Evolutionary conservation across 129 eudicot genomes (phyloP).

Genomic region (Kitagawia praeruptora): DNA sequence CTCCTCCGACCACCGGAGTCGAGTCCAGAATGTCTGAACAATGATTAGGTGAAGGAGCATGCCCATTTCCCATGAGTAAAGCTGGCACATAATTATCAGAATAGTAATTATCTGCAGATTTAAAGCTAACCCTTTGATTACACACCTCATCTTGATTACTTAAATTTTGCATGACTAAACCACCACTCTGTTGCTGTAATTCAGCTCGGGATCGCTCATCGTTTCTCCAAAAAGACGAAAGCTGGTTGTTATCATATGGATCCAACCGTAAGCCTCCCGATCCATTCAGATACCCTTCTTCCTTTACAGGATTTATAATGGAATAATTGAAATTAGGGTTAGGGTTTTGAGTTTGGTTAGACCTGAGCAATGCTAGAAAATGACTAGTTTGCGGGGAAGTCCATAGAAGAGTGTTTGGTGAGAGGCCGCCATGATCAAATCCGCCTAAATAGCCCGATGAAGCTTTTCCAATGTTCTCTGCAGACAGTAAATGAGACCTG

Average conservation of each 20-base stretch:
- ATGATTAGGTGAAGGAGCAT: conserved; percentile 25
- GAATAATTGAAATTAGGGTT: conserved; percentile 25
- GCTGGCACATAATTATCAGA: conserved; percentile 29
- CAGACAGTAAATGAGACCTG: conserved; percentile 16
- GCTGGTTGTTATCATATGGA: conserved; percentile 17
- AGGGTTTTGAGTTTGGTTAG: conserved; percentile 49
- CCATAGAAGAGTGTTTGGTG: conserved; percentile 47
- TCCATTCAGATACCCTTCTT: conserved; percentile 35
- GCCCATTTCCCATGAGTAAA: conserved; percentile 36
- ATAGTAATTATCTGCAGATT: conserved; percentile 29
- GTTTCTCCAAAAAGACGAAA: conserved; percentile 40
- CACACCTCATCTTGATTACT: conserved; percentile 26
- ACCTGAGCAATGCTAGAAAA: conserved; percentile 56
- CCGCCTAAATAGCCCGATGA: conserved; percentile 20
- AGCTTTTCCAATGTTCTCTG: conserved; percentile 43
- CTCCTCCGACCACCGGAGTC: conserved; percentile 47
- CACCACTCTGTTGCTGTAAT: conserved; percentile 41
- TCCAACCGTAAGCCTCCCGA: conserved; percentile 38
- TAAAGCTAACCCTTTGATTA: conserved; percentile 39
- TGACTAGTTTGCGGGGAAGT: conserved; percentile 51
- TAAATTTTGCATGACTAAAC: conserved; percentile 26
- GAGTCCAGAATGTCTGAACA: conserved; percentile 46
- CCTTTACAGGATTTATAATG: conserved; percentile 31
- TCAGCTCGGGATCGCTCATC: conserved; percentile 23
- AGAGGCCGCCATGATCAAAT: conserved; percentile 33